Base-by-base conservation (phyloP, 345 rosid species). In the Euclidium syriacum region DNA sequence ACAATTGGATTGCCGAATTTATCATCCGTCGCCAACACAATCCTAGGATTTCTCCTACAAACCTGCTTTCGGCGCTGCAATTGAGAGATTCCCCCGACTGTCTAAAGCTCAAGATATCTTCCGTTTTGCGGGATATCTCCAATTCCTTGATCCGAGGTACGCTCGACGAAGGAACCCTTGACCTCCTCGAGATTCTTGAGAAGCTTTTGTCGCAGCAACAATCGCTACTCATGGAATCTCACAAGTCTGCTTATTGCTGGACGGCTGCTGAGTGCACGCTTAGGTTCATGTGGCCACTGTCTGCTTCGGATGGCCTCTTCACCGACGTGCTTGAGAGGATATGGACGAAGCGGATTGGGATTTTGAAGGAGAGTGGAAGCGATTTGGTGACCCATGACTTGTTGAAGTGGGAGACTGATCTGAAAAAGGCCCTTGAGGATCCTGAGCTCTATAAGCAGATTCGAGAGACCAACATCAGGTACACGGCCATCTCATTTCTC, bases 161-260 rank as follows among this genome's bases (percentile, higher is more conserved):
- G 15, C 1, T 71, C 2, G 41, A 26, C 10, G 85, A 88, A 19
- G 35, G 17, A n/a, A 56, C 59, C 10, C 90, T 88, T n/a, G 86
- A 81, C 3, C 63, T 49, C 0, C 78, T 88, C 0, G 80, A 76
- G 46, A 20, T 38, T 1, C 27, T 83, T 2, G 86, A 79, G 52
- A 52, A 51, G 50, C 36, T 81, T 49, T 78, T 77, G 30, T 35
- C 58, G 46, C 58, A 52, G 11, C 67, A 60, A n/a, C 70, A 71
- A 8, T 16, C 26, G 19, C 1, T 58, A 10, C 29, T 74, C 23
- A 10, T 56, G 10, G 78, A 54, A 2, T 77, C 88, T 12, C 78
- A 87, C 79, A 75, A 71, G 75, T 66, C 38, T 6, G 91, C 95
- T 5, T 87, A 80, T 51, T 64, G 76, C 33, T 84, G 80, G 17